phyloP scores from a whole-genome alignment of 2,329 filamentous ascomycete genomes.

The Fusarium redolens region DNA sequence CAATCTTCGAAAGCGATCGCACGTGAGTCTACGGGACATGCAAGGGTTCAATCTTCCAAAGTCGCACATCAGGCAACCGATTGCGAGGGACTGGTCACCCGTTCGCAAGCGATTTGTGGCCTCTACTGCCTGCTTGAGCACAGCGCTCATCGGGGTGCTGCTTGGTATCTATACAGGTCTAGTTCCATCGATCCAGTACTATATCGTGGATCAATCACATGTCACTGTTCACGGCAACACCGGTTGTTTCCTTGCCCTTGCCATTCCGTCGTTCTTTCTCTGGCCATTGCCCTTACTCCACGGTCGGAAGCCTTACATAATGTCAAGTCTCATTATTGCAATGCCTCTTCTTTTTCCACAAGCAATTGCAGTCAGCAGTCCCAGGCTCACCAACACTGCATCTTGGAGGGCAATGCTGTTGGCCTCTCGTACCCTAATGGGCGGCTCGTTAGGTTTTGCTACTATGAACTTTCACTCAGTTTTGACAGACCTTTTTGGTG shows the following conservation, averaged over 20 bases:
- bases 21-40: conserved; percentile 64
- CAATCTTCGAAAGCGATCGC: conserved; percentile 62
- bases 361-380: conserved; percentile 71
- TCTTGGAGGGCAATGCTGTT: conserved; percentile 72
- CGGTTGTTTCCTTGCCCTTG: conserved; percentile 76
- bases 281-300: conserved; percentile 82
- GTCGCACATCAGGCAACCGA: conserved; percentile 70
- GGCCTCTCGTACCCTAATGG: conserved; percentile 72
- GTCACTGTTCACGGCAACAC: conserved; percentile 79
- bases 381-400: conserved; percentile 65
- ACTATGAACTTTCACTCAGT: conserved; percentile 81
- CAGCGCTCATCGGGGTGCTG: conserved; percentile 75
- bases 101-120: conserved; percentile 76
- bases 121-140: conserved; percentile 76
- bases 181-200: conserved; percentile 83
- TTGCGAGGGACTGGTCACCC: conserved; percentile 78
- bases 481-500: conserved; percentile 80
- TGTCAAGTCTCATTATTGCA: conserved; percentile 73
- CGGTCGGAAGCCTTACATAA: conserved; percentile 81
- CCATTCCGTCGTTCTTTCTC: conserved; percentile 74
- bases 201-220: conserved; percentile 76
- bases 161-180: conserved; percentile 82
- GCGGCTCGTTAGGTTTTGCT: conserved; percentile 76
- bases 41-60: conserved; percentile 64
- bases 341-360: conserved; percentile 82